Base-by-base conservation (phyloP, 2,329 filamentous ascomycete species). In the Diaporthe capsici region DNA sequence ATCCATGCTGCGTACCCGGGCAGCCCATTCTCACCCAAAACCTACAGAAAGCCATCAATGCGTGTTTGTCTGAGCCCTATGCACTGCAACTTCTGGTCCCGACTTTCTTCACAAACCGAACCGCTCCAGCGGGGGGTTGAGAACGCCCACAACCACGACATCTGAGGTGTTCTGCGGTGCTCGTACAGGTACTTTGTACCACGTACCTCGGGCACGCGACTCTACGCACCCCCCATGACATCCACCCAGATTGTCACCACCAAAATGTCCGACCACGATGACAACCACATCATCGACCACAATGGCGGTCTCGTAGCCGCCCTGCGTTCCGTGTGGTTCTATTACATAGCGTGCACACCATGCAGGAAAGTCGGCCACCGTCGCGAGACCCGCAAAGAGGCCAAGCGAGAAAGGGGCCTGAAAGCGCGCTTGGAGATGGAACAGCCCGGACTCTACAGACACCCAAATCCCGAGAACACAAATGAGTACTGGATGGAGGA, bases 401-500 rank as follows among this genome's bases (percentile, higher is more conserved):
- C 94, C 68, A 92, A 91, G 81, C 90, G 89, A 80, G 92, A 93
- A 77, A 89, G 92, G 74, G 87, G 90, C 79, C 90, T 93, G 79
- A 93, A 94, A 82, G 88, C 89, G 61, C 90, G 88, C 76, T 84
- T 92, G 75, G 90, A 94, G 79, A 89, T 89, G 73, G 91, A 95
- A 78, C 91, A 95, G 82, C 94, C 94, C 0, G 91, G 90, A 55
- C 84, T 92, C 15, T 97, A 98, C 83, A 89, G 92, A 70, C 95
- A 98, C 80, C 95, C 94, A 2, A 91, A 92, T 60, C 94, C 95
- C 1, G 97, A 95, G 80, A 93, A 92, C 81, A 98, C 95, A 39
- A 98, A 98, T 81, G 93, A 93, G 17, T 95, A 94, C 84, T 98
- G 96, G 96, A 87, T 90, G 44, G 94, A 97, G 81, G 96, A 98